Percentiles rank a stretch among this genome's conserved stretches.
Evolutionary conservation across 1,284 basidiomycete species (phyloP).

Genomic region (Ustilago trichophora): DNA sequence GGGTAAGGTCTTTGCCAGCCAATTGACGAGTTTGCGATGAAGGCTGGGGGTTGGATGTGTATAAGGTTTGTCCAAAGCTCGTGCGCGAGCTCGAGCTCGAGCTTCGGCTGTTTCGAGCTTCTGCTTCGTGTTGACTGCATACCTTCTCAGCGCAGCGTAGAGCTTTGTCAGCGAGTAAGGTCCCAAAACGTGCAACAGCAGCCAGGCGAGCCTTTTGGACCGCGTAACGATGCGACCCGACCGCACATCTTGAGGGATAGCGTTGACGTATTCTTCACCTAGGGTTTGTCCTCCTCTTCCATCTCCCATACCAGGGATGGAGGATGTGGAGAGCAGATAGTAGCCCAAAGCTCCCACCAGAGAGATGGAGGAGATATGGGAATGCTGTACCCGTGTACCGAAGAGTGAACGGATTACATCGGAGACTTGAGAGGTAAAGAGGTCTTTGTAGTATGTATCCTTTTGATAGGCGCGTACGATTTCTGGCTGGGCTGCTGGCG

Average conservation of each 20-base stretch:
- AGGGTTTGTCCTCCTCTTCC: conserved; percentile 66
- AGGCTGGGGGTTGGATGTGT: not conserved
- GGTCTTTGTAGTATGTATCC: conserved; percentile 65
- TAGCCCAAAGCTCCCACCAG: conserved; percentile 64
- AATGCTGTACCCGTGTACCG: conserved; percentile 65
- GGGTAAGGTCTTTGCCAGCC: conserved; percentile 49
- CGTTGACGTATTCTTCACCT: conserved; percentile 68
- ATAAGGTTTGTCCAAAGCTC: conserved; percentile 12
- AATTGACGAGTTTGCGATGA: conserved; percentile 14
- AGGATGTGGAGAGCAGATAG: conserved; percentile 62
- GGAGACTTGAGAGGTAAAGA: conserved; percentile 63
- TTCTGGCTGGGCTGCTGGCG: conserved; percentile 39
- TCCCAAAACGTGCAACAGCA: conserved; percentile 61
- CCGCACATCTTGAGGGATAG: conserved; percentile 58
- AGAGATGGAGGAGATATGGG: conserved; percentile 58
- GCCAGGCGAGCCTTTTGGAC: conserved; percentile 52
- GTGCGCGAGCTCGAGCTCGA: conserved; percentile 18
- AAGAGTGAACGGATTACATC: conserved; percentile 64
- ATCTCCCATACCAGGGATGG: conserved; percentile 33
- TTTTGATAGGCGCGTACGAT: conserved; percentile 48
- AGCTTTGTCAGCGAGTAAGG: conserved; percentile 61
- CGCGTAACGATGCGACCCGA: conserved; percentile 57
- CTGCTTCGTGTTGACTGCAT: conserved; percentile 7
- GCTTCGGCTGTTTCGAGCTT: conserved; percentile 14
- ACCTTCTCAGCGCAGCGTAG: conserved; percentile 54